These are phyloP conservation scores for Calonectria leucothoes DNA, from an alignment of 2,329 filamentous ascomycete genomes.

Conservation along the genomic window DNA sequence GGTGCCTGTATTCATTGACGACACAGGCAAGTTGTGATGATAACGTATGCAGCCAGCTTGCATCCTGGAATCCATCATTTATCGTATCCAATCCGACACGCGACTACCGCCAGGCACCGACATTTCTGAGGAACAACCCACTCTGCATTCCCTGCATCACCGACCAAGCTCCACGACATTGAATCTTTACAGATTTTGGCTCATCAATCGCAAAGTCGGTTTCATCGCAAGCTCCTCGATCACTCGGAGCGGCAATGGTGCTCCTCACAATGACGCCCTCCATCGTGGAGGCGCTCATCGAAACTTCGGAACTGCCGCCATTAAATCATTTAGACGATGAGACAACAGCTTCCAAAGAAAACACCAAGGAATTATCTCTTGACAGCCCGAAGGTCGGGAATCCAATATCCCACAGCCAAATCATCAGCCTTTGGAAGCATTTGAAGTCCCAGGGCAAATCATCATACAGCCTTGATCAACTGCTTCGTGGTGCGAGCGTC, in stretches of 20 bases:
- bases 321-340: slow-evolving; percentile 25
- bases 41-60: neutral
- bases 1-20: slow-evolving; percentile 6
- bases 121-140: neutral
- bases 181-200: neutral
- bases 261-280: slow-evolving; percentile 80
- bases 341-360: slow-evolving; percentile 9
- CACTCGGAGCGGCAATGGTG: slow-evolving; percentile 66
- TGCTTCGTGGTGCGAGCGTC: slow-evolving; percentile 78
- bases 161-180: no score
- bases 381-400: slow-evolving; percentile 66
- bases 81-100: neutral
- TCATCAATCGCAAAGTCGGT: neutral
- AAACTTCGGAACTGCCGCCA: slow-evolving; percentile 38
- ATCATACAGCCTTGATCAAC: slow-evolving; percentile 69
- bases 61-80: neutral
- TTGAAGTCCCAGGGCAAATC: slow-evolving; percentile 53
- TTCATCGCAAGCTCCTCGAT: neutral
- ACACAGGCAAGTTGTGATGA: neutral
- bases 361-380: slow-evolving; percentile 63
- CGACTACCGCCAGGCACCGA: neutral
- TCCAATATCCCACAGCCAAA: slow-evolving; percentile 78
- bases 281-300: slow-evolving; percentile 71
- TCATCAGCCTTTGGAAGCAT: slow-evolving; percentile 70
- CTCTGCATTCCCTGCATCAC: neutral